Evolutionary conservation across 2,329 filamentous ascomycete genomes (phyloP).

Genomic region (Colletotrichum tropicicola): DNA sequence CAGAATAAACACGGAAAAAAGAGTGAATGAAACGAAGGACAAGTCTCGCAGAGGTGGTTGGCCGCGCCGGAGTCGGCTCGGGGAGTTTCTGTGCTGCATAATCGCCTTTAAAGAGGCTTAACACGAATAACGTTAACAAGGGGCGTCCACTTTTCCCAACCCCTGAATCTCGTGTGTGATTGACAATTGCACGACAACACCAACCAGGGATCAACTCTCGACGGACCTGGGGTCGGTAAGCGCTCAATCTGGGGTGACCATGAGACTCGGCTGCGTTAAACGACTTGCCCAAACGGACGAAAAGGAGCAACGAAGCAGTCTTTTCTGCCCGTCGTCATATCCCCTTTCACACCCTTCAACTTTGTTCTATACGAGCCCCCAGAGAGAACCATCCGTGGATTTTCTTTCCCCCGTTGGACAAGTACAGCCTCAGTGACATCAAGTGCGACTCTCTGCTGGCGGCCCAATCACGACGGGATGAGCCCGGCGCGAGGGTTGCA

Average conservation of each 20-base stretch:
- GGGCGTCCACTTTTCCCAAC: constrained; percentile 10
- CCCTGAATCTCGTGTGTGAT: constrained; percentile 14
- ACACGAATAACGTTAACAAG: neutral
- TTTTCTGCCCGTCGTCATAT: neutral
- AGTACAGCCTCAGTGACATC: neutral
- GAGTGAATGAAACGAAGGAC: constrained; percentile 1
- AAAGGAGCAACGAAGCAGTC: neutral
- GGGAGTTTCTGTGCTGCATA: neutral
- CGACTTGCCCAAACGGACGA: neutral
- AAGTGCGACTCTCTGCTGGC: constrained; percentile 1
- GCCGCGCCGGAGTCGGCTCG: too few species aligned
- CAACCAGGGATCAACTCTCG: too few species aligned
- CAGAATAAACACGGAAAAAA: neutral
- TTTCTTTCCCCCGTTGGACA: constrained; percentile 1
- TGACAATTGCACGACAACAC: neutral
- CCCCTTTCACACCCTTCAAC: neutral
- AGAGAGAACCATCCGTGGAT: constrained; percentile 11
- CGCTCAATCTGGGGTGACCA: constrained; percentile 3
- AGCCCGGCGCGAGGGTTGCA: constrained; percentile 5
- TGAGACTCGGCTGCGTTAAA: constrained; percentile 3
- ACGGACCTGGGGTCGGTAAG: neutral
- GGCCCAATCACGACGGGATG: constrained; percentile 4
- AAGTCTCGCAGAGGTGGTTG: neutral
- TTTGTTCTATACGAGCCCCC: neutral
- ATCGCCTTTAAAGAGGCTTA: neutral